Evolutionary conservation across 1,284 basidiomycete species (phyloP).

Genomic region (Trichosporon sp.): DNA sequence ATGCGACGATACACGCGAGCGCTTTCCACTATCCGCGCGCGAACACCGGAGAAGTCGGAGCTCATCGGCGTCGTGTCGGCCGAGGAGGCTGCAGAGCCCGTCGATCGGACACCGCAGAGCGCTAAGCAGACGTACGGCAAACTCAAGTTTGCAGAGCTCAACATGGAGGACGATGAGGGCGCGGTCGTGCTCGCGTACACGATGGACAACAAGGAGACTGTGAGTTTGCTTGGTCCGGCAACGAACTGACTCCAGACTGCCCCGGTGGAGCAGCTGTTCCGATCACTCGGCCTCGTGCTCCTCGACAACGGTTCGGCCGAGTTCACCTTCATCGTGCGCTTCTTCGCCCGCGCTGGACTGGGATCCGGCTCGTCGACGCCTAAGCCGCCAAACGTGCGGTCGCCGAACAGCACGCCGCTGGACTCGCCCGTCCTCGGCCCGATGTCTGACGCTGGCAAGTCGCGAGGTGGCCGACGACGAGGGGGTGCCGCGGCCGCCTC

Average conservation of each 20-base stretch:
- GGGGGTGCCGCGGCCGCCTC: not conserved
- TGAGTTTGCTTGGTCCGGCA: constrained; percentile 56
- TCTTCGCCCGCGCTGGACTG: constrained; percentile 63
- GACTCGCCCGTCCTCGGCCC: constrained; percentile 42
- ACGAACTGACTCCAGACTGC: constrained; percentile 66
- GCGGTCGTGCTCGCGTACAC: constrained; percentile 76
- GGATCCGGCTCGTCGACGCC: constrained; percentile 7
- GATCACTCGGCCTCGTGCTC: constrained; percentile 81
- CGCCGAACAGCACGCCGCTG: constrained; percentile 36
- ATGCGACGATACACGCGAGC: constrained; percentile 87
- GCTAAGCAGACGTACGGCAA: constrained; percentile 60
- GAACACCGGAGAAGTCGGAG: constrained; percentile 50
- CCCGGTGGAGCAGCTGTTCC: constrained; percentile 75
- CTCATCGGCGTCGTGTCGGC: constrained; percentile 46
- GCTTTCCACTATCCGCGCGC: constrained; percentile 73
- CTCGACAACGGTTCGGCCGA: constrained; percentile 91
- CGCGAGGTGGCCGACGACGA: constrained; percentile 19
- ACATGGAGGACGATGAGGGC: constrained; percentile 65
- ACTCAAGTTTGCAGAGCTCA: constrained; percentile 67
- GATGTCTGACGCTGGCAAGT: constrained; percentile 42
- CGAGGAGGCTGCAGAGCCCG: constrained; percentile 40
- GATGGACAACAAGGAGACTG: constrained; percentile 80
- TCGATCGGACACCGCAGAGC: constrained; percentile 52
- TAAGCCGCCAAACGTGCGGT: constrained; percentile 21
- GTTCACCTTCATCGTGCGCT: constrained; percentile 79